Evolutionary conservation across 768 basidiomycete genomes (phyloP), one percentile per base, ranked within the genome.

Genomic region (Collybiopsis luxurians): DNA sequence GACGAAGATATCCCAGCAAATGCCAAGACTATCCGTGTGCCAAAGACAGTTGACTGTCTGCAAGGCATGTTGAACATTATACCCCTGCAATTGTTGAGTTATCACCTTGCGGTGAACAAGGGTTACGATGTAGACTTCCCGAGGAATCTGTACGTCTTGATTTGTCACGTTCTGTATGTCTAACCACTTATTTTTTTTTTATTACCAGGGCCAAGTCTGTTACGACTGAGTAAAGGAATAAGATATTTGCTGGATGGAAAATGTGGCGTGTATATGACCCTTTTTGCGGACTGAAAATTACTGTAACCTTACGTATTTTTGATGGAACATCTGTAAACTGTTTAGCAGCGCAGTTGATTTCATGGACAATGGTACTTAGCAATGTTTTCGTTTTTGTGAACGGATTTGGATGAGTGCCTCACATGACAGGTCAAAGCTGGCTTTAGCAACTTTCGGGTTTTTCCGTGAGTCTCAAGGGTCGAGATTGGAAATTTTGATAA

Each of bases 111-210:
- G 2, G 87, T 98, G 65, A 89, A 83, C 78, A 94, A 94, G 69
- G 97, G 95, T 30, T 95, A 92, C 62, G 96, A 98, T 69, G 96
- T 98, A 63, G 96, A 99, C 71, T 97, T 97, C 87, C 96, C 96
- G 42, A 81, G 96, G 67, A 98, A 98, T 79, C 76, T 98, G 88
- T 92, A 67, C 65, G 90, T 81, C 31, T 55, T 57, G 54, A 57
- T 42, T 47, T 43, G 19, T 9, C 49, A 13, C 53, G 36, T 53
- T 52, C 15, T 28, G 44, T 56, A 6, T 4, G 23, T 13, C 12
- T n/a, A 56, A 19, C 53, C 44, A 26, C 19, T 60, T 17, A 27
- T 47, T 19, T 39, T 59, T 48, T 46, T 46, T 34, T 47, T 31
- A 43, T 24, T 26, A 36, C 60, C 62, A 89, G 87, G 75, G 87